Evolutionary conservation across 1,284 basidiomycete genomes (phyloP), one percentile per base, ranked within the genome.

Genomic region (Cutaneotrichosporon cutaneum): DNA sequence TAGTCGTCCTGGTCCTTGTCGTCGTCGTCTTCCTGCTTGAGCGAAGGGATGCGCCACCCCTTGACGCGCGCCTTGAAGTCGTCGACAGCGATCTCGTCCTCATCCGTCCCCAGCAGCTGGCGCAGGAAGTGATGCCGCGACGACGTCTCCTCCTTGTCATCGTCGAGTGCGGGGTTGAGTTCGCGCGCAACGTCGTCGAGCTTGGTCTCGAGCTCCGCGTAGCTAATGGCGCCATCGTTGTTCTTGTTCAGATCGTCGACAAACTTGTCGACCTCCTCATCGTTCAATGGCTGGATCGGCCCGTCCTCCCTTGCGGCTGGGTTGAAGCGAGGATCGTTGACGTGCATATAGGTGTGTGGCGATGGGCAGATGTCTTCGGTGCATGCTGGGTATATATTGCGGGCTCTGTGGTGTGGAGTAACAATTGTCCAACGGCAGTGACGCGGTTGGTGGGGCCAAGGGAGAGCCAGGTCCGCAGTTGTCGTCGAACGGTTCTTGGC

Each of bases 161-260:
- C 71, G 42, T 70, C 68, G n/a, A 72, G 59, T 30, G 65, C 64
- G 14, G 66, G 68, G 16, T 66, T 36, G n/a, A 70, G 54, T 45
- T 72, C 71, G 3, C 65, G 27, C 44, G 67, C 51, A 4, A 68
- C 71, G 16, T 56, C 58, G 51, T 72, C 71, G 33, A 72, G 63
- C 52, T 67, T 67, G 26, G 35, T 21, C 55, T 68, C 68, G n/a
- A 72, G 36, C 58, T 72, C 71, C 11, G 48, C 26, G 44, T 67
- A 72, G 26, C 32, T 35, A 60, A 72, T 70, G 14, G 50, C 10
- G 8, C 71, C 68, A 48, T 72, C 69, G 5, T 58, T 57, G 56
- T 72, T 68, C 57, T 68, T 62, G 51, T 72, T 66, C 24, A 72
- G 64, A 27, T 68, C 67, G 55, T 70, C 67, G 21, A 72, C 52